Evolutionary conservation across 208 protist species (phyloP).

Genomic region (Naegleria lovaniensis): DNA sequence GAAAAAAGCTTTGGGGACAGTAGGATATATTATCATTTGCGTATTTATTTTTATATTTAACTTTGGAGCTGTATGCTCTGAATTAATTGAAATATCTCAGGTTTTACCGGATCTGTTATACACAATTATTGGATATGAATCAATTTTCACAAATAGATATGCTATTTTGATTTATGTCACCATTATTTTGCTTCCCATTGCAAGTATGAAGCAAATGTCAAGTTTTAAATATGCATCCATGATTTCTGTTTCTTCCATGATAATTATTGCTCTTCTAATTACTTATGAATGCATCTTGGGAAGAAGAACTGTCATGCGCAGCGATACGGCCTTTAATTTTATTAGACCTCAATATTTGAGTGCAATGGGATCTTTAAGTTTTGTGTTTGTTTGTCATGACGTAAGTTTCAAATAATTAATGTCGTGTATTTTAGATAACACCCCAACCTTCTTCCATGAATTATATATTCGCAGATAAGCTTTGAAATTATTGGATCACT

Average conservation of each 20-base stretch:
- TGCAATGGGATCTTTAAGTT: not conserved
- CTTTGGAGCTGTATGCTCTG: not conserved
- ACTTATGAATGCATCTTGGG: not conserved
- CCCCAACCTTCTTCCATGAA: too few species aligned
- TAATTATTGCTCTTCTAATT: not conserved
- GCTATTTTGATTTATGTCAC: constrained; percentile 14
- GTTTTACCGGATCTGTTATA: not conserved
- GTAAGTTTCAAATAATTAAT: not conserved
- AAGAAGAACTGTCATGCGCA: too few species aligned
- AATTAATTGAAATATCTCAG: not conserved
- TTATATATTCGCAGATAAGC: too few species aligned
- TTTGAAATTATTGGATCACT: not conserved
- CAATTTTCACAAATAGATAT: not conserved
- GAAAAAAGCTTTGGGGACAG: not conserved
- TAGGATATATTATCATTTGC: not conserved
- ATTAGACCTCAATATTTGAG: not conserved
- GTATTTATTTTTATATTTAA: constrained; percentile 17
- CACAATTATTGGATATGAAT: not conserved
- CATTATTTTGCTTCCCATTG: constrained; percentile 6
- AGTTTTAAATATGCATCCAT: not conserved
- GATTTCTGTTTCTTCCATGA: not conserved
- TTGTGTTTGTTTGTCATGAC: constrained; percentile 2
- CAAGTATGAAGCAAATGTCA: not conserved
- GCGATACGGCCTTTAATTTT: not conserved
- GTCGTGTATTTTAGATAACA: too few species aligned